Base-by-base conservation (phyloP, 1,284 basidiomycete genomes). In the Cutaneotrichosporon mucoides region DNA sequence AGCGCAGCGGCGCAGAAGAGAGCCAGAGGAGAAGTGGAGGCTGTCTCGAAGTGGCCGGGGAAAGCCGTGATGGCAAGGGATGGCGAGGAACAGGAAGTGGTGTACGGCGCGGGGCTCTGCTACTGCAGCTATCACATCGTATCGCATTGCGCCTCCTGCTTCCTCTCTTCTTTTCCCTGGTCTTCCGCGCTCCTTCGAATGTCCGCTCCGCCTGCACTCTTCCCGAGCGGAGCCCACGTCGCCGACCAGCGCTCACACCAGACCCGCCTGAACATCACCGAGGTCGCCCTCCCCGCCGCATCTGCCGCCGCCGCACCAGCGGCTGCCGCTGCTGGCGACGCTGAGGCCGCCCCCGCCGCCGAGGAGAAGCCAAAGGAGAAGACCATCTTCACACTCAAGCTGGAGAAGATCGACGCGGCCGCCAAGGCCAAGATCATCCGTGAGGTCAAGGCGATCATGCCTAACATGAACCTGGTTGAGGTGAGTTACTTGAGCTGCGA, bases 351-450 rank as follows among this genome's bases (percentile, higher is more conserved):
- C 15, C 51, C 55, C 24, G 75, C 71, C 12, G 86, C 85, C 33
- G 86, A 59, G 34, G 68, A 92, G 84, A 96, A 96, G 78, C 94
- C 94, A 53, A 98, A 97, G 81, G 96, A 99, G 81, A 99, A 99
- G 86, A 96, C 94, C 7, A 85, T 95, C 46, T 99, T 99, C 82
- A 95, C 88, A 68, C 87, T 98, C 73, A 95, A 88, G 79, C 84
- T 98, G 47, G 90, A 93, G 75, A 91, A 91, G 61, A 94, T 97
- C 71, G 92, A 95, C 65, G 84, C 91, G 4, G 81, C 85, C 16
- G 83, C 89, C 60, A 98, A 99, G 80, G 91, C 96, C 45, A 99
- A 99, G 83, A 87, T 98, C 69, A 99, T 99, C 75, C 87, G 91
- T 70, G 96, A 99, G 79, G 91, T 99, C 71, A 99, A 99, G 84